Evolutionary conservation across 371 early-diverging fungal species (phyloP), one percentile per base, ranked within the genome.

Genomic region (Apophysomyces ossiformis): DNA sequence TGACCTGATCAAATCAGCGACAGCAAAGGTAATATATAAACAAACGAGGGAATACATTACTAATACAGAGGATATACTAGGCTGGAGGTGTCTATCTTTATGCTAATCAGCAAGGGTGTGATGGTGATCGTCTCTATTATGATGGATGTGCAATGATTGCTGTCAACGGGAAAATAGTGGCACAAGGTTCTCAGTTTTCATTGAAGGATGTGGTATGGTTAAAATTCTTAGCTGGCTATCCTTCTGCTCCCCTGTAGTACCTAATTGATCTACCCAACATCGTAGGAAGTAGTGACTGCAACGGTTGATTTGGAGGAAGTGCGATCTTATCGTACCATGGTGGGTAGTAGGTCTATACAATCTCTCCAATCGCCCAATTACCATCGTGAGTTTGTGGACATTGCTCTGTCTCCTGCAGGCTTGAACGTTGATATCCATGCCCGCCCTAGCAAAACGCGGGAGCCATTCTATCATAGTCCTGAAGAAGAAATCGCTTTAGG

Each of bases 111-210:
- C 90, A 93, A 75, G 99, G 99, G 4, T 99, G 99, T 72, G 99
- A 98, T 67, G 99, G 98, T n/a, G 99, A 99, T 77, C 88, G 99
- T 21, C 74, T 97, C 11, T 99, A 99, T 76, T 99, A 96, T 68
- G 99, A 99, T 67, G 99, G 99, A 3, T 89, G 94, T 57, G 88
- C 96, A 0, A 79, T 99, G 87, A 91, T 98, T 64, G 84, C 91
- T 5, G 85, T 93, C 57, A 98, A 98, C 73, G 99, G 99, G 32
- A 76, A 91, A 35, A 78, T 97, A 5, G 84, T 98, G 12, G 94
- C 95, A 7, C 96, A 95, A 77, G 95, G 96, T 35, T 85, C 92
- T 4, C 99, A 98, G 74, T 99, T 99, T 62, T 94, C 95, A 0
- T 74, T 98, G 7, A 77, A 82, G 8, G 99, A 99, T 78, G 95